A percentile compares a stretch with the other conserved stretches of the same genome.
Conservation (phyloP, 345 rosid genomes). For the Theobroma cacao region DNA sequence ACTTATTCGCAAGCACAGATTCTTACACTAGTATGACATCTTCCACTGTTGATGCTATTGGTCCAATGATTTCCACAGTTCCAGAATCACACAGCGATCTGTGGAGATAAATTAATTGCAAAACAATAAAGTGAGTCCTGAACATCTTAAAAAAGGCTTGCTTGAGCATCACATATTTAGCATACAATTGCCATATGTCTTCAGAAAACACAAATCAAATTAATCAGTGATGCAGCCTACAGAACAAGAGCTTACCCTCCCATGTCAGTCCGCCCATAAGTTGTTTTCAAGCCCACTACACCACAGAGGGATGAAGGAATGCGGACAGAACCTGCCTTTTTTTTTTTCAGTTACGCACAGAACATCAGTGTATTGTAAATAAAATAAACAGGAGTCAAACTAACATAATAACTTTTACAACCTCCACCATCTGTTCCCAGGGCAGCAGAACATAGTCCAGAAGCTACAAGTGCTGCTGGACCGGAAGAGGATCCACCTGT, state of each 20-base stretch:
- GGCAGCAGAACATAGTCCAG: slow-evolving; percentile 91
- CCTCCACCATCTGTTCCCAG: slow-evolving; percentile 98
- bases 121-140: not conserved
- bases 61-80: slow-evolving; percentile 86
- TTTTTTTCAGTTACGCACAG: slow-evolving; percentile 14
- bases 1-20: slow-evolving; percentile 10
- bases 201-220: not conserved
- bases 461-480: slow-evolving; percentile 87
- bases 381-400: slow-evolving; percentile 1
- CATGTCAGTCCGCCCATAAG: slow-evolving; percentile 75
- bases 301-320: slow-evolving; percentile 86
- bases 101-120: slow-evolving; percentile 21
- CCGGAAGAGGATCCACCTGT: slow-evolving; percentile 98
- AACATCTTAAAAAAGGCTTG: not conserved
- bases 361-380: slow-evolving; percentile 10
- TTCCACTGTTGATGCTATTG: slow-evolving; percentile 77
- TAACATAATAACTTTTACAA: slow-evolving; percentile 30
- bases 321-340: slow-evolving; percentile 73
- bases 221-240: not conserved
- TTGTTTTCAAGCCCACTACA: slow-evolving; percentile 81
- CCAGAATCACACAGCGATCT: slow-evolving; percentile 71
- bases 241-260: slow-evolving; percentile 48
- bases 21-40: slow-evolving; percentile 80
- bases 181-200: not conserved
- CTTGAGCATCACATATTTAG: not conserved